Conservation (phyloP, 192 early-diverging fungal genomes). For the Kickxella alabastrina region DNA sequence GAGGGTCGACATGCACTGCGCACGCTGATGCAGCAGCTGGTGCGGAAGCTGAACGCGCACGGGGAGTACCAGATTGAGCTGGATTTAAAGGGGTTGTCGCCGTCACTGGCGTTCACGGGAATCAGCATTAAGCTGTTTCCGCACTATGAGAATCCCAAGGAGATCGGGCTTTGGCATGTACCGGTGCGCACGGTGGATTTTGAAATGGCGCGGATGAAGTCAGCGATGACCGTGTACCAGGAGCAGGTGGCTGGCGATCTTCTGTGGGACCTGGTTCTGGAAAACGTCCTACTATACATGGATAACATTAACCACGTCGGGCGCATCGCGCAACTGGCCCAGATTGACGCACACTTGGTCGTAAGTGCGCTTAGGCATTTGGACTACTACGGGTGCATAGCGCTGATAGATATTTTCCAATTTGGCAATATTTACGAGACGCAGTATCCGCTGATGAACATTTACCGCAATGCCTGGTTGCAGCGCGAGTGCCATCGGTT, state of each 20-base stretch:
- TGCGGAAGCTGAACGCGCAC: constrained; percentile 39
- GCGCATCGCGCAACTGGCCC: constrained; percentile 71
- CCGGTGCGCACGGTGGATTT: constrained; percentile 39
- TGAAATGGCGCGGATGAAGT: constrained; percentile 29
- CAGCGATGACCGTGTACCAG: constrained; percentile 57
- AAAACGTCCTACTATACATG: constrained; percentile 68
- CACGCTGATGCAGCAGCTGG: constrained; percentile 46
- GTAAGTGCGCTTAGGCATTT: constrained; percentile 84
- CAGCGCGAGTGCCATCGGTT: constrained; percentile 78
- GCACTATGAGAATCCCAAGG: constrained; percentile 25
- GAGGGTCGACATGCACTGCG: constrained; percentile 21
- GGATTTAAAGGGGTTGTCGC: constrained; percentile 37
- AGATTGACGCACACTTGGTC: constrained; percentile 73
- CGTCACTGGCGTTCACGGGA: constrained; percentile 28
- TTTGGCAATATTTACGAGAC: constrained; percentile 84
- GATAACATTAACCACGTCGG: constrained; percentile 85
- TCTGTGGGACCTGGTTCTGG: constrained; percentile 92
- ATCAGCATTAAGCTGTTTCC: constrained; percentile 52
- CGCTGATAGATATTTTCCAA: constrained; percentile 90
- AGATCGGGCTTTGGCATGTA: constrained; percentile 30
- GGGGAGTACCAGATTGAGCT: constrained; percentile 49
- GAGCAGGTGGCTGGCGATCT: constrained; percentile 60
- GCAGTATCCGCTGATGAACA: constrained; percentile 53
- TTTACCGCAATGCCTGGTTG: constrained; percentile 51
- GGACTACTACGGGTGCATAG: constrained; percentile 89